These are phyloP conservation scores for Albugo laibachii DNA, from an alignment of 352 stramenopile species.

Conservation along the genomic window DNA sequence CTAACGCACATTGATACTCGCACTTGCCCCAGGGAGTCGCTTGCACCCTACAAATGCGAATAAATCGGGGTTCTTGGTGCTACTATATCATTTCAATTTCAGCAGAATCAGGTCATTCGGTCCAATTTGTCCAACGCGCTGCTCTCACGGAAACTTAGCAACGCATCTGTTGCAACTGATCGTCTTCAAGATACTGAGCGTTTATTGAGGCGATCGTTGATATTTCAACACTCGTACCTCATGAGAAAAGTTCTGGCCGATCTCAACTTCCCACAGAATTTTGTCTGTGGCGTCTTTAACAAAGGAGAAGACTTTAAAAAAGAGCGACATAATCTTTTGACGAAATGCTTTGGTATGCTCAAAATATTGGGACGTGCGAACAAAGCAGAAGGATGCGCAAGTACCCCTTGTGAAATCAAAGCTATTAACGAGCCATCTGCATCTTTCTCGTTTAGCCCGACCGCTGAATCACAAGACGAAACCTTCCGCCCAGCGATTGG, in stretches of 20 bases:
- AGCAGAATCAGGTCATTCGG: constrained; percentile 25
- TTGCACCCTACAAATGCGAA: constrained; percentile 39
- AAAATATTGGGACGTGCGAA: constrained; percentile 41
- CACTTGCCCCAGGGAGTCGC: constrained; percentile 51
- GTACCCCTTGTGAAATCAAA: constrained; percentile 23
- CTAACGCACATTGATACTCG: too few species aligned
- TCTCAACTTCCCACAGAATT: constrained; percentile 58
- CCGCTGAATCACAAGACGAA: too few species aligned
- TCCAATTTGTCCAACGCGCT: constrained; percentile 34
- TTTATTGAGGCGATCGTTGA: constrained; percentile 38
- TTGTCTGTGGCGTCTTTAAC: constrained; percentile 36
- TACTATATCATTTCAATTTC: constrained; percentile 19
- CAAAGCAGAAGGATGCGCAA: constrained; percentile 36
- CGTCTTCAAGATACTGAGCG: constrained; percentile 47
- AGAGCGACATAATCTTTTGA: constrained; percentile 25
- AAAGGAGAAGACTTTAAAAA: constrained; percentile 37
- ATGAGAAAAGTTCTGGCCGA: constrained; percentile 59
- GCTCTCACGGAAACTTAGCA: constrained; percentile 61
- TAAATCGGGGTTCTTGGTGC: constrained; percentile 56
- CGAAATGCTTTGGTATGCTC: constrained; percentile 38
- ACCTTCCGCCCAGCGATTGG: too few species aligned
- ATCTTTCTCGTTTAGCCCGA: too few species aligned
- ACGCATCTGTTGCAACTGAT: constrained; percentile 54
- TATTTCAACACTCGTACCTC: constrained; percentile 48
- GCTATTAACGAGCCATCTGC: too few species aligned